Conservation (phyloP, 176 grass and related monocot genomes). For the Zea mays region Zm-B73-REFERENCE-NAM-5.0 NC_050101.1:50725501-50726000, state of each 20-base stretch:
- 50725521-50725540: constrained; percentile 92
- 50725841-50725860: constrained; percentile 91
- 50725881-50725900: constrained; percentile 81
- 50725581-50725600: neutral
- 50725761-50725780: constrained; percentile 81
- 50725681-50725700: neutral
- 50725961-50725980: neutral
- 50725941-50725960: neutral
- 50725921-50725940: constrained; percentile 55
- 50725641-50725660: neutral
- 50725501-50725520: constrained; percentile 93
- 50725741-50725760: constrained; percentile 3
- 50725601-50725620: neutral
- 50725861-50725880: constrained; percentile 98
- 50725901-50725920: constrained; percentile 82
- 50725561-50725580: neutral
- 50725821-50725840: constrained; percentile 96
- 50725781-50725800: constrained; percentile 82
- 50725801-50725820: constrained; percentile 94
- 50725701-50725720: neutral
- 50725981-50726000: neutral
- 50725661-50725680: neutral
- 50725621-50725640: neutral
- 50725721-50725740: neutral
- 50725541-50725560: constrained; percentile 19